phyloP scores from a whole-genome alignment of 495 filamentous ascomycete species.

The Neurospora cerealis region DNA sequence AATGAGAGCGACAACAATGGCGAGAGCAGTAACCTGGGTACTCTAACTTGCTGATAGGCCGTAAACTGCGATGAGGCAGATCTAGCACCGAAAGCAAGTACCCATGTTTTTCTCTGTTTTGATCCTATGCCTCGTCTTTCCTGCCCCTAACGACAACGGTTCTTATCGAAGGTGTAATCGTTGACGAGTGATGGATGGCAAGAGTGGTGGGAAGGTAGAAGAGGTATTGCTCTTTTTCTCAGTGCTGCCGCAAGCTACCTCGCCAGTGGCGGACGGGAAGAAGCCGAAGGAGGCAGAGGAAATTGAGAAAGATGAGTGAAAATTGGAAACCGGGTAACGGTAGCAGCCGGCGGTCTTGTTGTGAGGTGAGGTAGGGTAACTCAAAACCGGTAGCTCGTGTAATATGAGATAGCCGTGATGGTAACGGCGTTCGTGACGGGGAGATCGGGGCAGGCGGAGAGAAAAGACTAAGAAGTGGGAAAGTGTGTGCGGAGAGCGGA shows the following conservation, averaged over 20 bases:
- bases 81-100: slow-evolving; percentile 19
- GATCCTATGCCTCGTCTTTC: neutral
- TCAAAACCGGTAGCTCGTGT: neutral
- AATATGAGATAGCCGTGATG: neutral
- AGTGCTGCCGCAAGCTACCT: neutral
- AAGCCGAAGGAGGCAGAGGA: neutral
- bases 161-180: slow-evolving; percentile 30
- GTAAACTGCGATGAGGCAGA: slow-evolving; percentile 24
- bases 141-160: slow-evolving; percentile 9
- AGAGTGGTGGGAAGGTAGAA: neutral
- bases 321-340: neutral
- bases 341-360: neutral
- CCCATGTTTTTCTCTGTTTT: slow-evolving; percentile 13
- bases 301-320: neutral
- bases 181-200: slow-evolving; percentile 13
- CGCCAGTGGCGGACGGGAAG: neutral
- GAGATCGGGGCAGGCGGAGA: neutral
- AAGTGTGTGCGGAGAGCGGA: neutral
- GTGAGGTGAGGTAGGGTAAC: neutral
- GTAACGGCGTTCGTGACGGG: neutral
- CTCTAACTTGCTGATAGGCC: slow-evolving; percentile 12
- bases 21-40: slow-evolving; percentile 4
- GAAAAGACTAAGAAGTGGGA: neutral
- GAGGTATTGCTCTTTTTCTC: neutral
- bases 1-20: slow-evolving; percentile 15